A percentile compares a stretch with the other conserved stretches of the same genome.
phyloP scores from a whole-genome alignment of 768 basidiomycete genomes.

The Tricholoma sp. region DNA sequence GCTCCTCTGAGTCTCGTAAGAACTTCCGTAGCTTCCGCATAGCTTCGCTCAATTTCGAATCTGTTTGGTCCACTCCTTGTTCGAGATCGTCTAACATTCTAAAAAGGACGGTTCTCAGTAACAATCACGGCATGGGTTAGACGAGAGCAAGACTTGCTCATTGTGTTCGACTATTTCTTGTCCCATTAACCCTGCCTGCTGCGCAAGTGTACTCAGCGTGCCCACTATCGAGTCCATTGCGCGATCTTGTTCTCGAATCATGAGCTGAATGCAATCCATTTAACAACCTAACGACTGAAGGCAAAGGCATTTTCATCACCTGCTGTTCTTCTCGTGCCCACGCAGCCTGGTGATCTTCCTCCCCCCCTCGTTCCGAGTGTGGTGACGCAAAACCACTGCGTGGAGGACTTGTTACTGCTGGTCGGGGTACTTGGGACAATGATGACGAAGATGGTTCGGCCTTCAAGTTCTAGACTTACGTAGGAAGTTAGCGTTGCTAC shows the following conservation, averaged over 20 bases:
- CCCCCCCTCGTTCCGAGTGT: conserved; percentile 24
- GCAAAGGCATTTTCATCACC: conserved; percentile 32
- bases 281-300: background rate
- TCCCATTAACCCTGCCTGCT: conserved; percentile 94
- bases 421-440: conserved; percentile 13
- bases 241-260: conserved; percentile 85
- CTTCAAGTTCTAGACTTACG: conserved; percentile 71
- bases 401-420: conserved; percentile 18
- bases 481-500: conserved; percentile 22
- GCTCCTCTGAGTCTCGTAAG: conserved; percentile 84
- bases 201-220: conserved; percentile 75
- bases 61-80: conserved; percentile 62
- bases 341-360: conserved; percentile 61
- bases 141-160: conserved; percentile 46
- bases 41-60: conserved; percentile 58
- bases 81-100: conserved; percentile 84
- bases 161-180: conserved; percentile 89
- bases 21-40: conserved; percentile 73
- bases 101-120: background rate
- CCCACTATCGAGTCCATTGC: conserved; percentile 86
- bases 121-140: background rate
- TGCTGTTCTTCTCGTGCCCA: conserved; percentile 90
- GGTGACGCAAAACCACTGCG: conserved; percentile 30
- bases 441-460: conserved; percentile 41
- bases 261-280: conserved; percentile 45